Base-by-base conservation (phyloP, 441 rosid species). In the Adansonia gregorii region DNA sequence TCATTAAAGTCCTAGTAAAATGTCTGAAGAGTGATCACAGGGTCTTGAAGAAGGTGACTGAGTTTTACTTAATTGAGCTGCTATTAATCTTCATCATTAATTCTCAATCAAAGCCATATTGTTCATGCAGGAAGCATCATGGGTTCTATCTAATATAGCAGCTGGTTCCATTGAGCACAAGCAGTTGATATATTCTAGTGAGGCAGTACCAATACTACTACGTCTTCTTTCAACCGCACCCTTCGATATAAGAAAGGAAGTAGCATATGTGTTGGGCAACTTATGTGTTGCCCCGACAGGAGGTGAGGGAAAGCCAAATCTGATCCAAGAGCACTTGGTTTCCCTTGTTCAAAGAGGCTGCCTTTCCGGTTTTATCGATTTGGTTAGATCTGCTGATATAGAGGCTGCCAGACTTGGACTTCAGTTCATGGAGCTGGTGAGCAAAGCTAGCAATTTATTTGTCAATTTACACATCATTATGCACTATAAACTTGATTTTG, bases 91-190 rank as follows among this genome's bases (percentile, higher is more conserved):
- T 72, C 61, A 12, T 72, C 35, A 2, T 54, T 48, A 43, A 8
- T 78, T 70, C 76, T 65, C 4, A 74, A 67, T 9, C 14, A 43
- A 64, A 60, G 64, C 39, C 74, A 73, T 49, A 58, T 67, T 39
- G 24, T 73, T 60, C 73, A 3, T 81, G 70, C 65, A 95, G 99
- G 99, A 96, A 92, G 94, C 97, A 74, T 89, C 98, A 48, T 96
- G 99, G 99, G 98, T 92, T 80, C 79, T 96, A 76, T 96, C 98
- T 67, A 96, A 96, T 84, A 83, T 94, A 85, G 99, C 99, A n/a
- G 93, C 94, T 22, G 99, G 98, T 84, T 91, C 98, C 51, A 72
- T 89, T 67, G 95, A 92, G 78, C 97, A 91, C 83, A 95, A 95
- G 89, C 87, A 80, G 81, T 74, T 89, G 81, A 87, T 95, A 84